Evolutionary conservation across 108 stramenopile genomes (phyloP).

Genomic region (Nannochloropsis granulata): DNA sequence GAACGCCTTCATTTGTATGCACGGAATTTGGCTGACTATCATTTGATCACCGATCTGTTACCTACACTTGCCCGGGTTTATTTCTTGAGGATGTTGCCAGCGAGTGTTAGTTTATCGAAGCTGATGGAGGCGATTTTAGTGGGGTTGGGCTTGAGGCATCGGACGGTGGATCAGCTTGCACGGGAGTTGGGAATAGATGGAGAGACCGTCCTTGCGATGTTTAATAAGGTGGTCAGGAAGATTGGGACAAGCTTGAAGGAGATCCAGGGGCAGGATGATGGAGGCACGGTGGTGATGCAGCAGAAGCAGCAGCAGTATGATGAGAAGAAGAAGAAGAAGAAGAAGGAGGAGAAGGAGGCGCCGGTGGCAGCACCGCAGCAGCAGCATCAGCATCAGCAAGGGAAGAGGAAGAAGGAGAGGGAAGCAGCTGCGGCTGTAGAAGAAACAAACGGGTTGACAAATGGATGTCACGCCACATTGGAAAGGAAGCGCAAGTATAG

Average conservation of each 20-base stretch:
- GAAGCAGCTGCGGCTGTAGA: background rate
- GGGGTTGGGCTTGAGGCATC: background rate
- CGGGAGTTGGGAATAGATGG: background rate
- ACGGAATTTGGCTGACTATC: conserved; percentile 93
- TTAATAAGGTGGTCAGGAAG: background rate
- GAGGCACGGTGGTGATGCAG: background rate
- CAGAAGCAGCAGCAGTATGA: no score
- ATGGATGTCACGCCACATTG: no score
- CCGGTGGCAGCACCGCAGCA: no score
- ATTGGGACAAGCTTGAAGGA: background rate
- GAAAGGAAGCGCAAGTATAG: background rate
- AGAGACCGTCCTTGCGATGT: background rate
- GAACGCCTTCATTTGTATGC: conserved; percentile 90
- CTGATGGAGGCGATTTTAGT: background rate
- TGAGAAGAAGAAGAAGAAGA: no score
- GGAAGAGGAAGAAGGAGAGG: no score
- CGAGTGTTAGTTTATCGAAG: background rate
- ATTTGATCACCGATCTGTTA: conserved; percentile 85
- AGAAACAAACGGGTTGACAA: background rate
- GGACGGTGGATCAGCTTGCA: background rate
- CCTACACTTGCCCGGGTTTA: conserved; percentile 68
- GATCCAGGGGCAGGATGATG: background rate
- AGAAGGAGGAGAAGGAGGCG: no score
- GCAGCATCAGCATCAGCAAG: no score
- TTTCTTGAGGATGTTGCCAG: conserved; percentile 61